phyloP scores from a whole-genome alignment of 1,284 basidiomycete species.

The Pseudozyma thailandica region DNA sequence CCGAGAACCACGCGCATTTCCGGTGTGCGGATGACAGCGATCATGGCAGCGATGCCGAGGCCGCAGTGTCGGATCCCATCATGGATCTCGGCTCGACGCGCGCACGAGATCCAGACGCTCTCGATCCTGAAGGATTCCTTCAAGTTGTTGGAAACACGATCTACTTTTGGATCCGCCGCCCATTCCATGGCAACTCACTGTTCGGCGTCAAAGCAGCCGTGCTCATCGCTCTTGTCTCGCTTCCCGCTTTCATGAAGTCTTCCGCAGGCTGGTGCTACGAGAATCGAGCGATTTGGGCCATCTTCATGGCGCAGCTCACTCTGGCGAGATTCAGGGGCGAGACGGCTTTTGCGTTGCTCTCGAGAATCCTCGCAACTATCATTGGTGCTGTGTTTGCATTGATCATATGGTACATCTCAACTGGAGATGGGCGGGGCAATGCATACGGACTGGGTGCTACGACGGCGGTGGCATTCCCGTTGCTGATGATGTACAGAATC shows the following conservation, averaged over 20 bases:
- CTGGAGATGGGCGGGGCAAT: constrained; percentile 71
- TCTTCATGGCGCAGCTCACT: constrained; percentile 66
- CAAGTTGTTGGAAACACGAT: constrained; percentile 53
- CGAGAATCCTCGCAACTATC: constrained; percentile 54
- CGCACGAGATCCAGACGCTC: constrained; percentile 78
- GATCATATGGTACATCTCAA: constrained; percentile 76
- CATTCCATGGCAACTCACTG: constrained; percentile 70
- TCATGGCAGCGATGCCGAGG: background rate
- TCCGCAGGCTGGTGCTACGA: constrained; percentile 62
- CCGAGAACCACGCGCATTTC: constrained; percentile 22
- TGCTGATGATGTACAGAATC: constrained; percentile 73
- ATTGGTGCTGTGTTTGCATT: constrained; percentile 74
- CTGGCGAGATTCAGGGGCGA: constrained; percentile 62
- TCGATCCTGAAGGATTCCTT: constrained; percentile 72
- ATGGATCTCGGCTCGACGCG: constrained; percentile 71
- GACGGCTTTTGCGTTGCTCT: constrained; percentile 57
- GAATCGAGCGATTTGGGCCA: constrained; percentile 62
- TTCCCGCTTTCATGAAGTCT: constrained; percentile 52
- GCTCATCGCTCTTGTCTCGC: constrained; percentile 72
- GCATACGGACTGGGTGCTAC: constrained; percentile 80
- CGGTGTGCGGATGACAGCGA: background rate
- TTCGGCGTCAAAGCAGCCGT: constrained; percentile 83
- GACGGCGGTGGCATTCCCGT: constrained; percentile 77
- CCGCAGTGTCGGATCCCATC: constrained; percentile 15
- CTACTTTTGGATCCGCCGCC: constrained; percentile 30